These are phyloP conservation scores for Acacia concinna DNA, from an alignment of 331 rosid genomes.

Conservation along the genomic window DNA sequence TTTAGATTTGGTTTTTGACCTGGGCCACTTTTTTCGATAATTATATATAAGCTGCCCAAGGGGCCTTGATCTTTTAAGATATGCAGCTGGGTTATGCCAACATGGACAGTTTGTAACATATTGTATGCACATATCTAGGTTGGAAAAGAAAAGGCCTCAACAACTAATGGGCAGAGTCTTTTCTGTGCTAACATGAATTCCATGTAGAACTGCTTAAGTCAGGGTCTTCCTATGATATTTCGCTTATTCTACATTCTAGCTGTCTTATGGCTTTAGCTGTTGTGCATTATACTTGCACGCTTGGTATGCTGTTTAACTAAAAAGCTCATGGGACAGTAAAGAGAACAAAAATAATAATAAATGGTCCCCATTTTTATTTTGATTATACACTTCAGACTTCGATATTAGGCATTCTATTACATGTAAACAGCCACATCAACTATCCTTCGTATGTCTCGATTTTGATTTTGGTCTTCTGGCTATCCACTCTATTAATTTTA, in stretches of 20 bases:
- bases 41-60: not conserved
- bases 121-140: not conserved
- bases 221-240: not conserved
- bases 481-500: not conserved
- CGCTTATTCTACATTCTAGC: not conserved
- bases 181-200: not conserved
- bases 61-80: not conserved
- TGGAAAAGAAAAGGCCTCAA: not conserved
- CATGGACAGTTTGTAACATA: not conserved
- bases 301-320: not conserved
- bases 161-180: not conserved
- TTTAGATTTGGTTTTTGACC: not conserved
- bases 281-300: not conserved
- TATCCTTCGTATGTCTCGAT: not conserved
- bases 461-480: slow-evolving; percentile 8
- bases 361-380: not conserved
- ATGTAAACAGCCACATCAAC: not conserved
- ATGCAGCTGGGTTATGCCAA: not conserved
- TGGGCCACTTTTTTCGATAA: not conserved
- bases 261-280: not conserved
- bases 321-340: not conserved
- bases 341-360: not conserved
- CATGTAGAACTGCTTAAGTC: not conserved
- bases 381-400: not conserved
- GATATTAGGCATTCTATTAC: slow-evolving; percentile 2